These are phyloP conservation scores for Gracilariopsis chorda DNA, from an alignment of 23 red algal genomes.

Conservation along the genomic window DNA sequence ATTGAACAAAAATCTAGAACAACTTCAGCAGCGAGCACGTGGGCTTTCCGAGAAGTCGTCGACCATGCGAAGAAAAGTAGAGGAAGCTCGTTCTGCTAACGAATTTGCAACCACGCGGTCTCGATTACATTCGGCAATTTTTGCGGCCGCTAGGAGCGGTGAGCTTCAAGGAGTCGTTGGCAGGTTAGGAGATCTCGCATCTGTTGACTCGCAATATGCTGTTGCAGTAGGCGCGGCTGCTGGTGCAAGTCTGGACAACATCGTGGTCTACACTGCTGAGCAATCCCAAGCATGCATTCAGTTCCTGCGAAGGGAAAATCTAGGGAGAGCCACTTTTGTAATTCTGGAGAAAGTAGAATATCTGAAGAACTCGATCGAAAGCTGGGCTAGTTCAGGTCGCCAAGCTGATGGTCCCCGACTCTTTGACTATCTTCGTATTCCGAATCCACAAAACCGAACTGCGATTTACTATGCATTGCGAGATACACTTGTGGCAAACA, in stretches of 20 bases:
- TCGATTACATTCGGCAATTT: constrained; percentile 30
- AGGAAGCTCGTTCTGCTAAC: constrained; percentile 59
- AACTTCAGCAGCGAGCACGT: not conserved
- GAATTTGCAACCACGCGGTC: constrained; percentile 37
- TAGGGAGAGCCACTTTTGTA: constrained; percentile 92
- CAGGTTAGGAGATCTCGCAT: constrained; percentile 79
- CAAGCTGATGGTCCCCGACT: constrained; percentile 52
- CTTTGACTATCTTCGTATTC: constrained; percentile 67
- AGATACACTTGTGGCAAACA: constrained; percentile 83
- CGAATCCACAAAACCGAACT: constrained; percentile 27
- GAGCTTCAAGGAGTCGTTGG: constrained; percentile 80
- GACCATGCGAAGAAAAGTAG: constrained; percentile 4
- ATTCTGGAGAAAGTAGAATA: constrained; percentile 92
- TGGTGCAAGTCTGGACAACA: constrained; percentile 74
- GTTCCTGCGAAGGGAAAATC: constrained; percentile 65
- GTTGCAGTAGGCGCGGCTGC: constrained; percentile 75
- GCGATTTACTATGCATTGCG: constrained; percentile 90
- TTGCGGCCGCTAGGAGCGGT: constrained; percentile 47
- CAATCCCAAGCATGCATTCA: constrained; percentile 92
- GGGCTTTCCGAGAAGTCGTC: not conserved
- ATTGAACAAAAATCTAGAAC: not conserved
- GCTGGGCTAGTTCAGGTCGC: constrained; percentile 20
- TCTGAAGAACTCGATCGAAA: constrained; percentile 57
- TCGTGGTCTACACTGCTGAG: constrained; percentile 82
- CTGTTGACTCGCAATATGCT: constrained; percentile 51